phyloP scores from a whole-genome alignment of 305 asterid genomes.

The Fraxinus platypoda region DNA sequence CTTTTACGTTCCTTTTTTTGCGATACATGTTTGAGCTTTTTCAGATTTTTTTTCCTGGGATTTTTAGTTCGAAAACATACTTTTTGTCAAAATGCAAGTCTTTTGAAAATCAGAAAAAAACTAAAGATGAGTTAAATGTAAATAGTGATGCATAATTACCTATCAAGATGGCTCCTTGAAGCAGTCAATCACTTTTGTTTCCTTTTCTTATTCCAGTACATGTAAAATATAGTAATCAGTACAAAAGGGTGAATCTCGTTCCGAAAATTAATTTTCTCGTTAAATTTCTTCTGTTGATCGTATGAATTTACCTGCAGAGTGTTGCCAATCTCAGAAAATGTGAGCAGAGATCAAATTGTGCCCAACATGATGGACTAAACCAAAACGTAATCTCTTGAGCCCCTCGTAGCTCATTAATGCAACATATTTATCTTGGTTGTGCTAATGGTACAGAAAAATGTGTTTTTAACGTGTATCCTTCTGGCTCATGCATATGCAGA shows the following conservation, averaged over 20 bases:
- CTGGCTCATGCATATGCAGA: slow-evolving; percentile 44
- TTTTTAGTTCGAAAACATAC: background rate
- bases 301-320: slow-evolving; percentile 24
- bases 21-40: background rate
- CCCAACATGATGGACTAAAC: slow-evolving; percentile 30
- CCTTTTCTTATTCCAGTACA: background rate
- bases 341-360: slow-evolving; percentile 21
- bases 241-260: background rate
- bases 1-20: background rate
- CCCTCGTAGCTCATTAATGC: background rate
- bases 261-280: background rate
- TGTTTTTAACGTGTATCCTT: background rate
- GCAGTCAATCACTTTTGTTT: background rate
- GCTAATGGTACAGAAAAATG: background rate
- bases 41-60: background rate
- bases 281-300: background rate
- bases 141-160: background rate
- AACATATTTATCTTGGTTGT: background rate
- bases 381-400: slow-evolving; percentile 30
- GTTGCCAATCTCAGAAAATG: slow-evolving; percentile 21
- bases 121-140: background rate
- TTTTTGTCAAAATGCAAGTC: background rate
- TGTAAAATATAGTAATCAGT: background rate
- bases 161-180: background rate
- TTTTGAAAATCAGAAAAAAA: background rate